These are phyloP conservation scores for Trypanosoma brucei DNA, from an alignment of 208 protist species.

Conservation along the genomic window DNA sequence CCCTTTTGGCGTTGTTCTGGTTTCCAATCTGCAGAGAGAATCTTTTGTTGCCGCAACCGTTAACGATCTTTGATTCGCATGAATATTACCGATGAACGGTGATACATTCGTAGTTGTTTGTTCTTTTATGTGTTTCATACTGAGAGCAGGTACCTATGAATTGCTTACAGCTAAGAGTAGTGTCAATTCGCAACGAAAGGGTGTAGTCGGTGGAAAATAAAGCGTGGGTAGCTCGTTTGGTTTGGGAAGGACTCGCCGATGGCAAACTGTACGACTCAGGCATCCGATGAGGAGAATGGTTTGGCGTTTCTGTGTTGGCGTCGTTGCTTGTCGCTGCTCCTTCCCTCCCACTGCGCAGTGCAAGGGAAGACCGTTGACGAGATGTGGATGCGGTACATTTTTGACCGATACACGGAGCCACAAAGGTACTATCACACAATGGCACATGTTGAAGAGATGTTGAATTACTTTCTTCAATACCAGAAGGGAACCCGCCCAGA, in stretches of 20 bases:
- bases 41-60: too few species aligned
- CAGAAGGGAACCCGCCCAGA: conserved; percentile 5
- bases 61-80: too few species aligned
- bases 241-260: background rate
- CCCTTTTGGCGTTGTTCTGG: too few species aligned
- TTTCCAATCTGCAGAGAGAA: too few species aligned
- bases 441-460: conserved; percentile 56
- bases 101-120: too few species aligned
- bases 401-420: conserved; percentile 47
- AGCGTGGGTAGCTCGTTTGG: too few species aligned
- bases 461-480: conserved; percentile 25
- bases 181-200: too few species aligned
- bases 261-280: background rate
- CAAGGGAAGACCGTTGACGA: background rate
- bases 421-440: conserved; percentile 75
- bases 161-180: too few species aligned
- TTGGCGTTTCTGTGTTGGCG: conserved; percentile 21
- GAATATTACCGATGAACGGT: too few species aligned
- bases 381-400: conserved; percentile 34
- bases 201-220: too few species aligned
- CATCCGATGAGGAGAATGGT: background rate
- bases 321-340: conserved; percentile 4
- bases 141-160: too few species aligned
- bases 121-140: too few species aligned
- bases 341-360: background rate